These are phyloP conservation scores for Aspergillus bertholletiae DNA, from an alignment of 495 filamentous ascomycete species.

Conservation along the genomic window DNA sequence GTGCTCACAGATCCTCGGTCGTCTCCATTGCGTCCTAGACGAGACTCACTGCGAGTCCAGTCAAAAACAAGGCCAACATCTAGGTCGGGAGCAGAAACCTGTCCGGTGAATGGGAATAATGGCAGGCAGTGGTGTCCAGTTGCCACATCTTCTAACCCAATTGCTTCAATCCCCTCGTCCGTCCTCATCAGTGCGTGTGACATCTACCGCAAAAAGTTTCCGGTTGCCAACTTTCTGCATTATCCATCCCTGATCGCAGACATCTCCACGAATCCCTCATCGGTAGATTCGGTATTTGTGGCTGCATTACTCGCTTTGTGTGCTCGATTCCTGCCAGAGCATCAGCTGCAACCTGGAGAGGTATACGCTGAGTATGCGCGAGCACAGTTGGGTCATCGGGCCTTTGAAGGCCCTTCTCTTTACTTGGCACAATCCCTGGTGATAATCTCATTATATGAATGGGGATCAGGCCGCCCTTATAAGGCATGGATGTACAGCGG, in stretches of 20 bases:
- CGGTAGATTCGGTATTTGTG: conserved; percentile 40
- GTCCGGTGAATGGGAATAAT: background rate
- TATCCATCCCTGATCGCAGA: conserved; percentile 42
- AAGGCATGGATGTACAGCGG: conserved; percentile 48
- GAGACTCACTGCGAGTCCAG: background rate
- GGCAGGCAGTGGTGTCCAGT: background rate
- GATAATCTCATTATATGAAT: conserved; percentile 44
- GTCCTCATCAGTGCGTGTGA: conserved; percentile 38
- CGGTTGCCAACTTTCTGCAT: conserved; percentile 41
- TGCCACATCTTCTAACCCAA: conserved; percentile 14
- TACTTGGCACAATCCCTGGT: conserved; percentile 41
- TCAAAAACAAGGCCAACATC: background rate
- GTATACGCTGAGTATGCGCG: conserved; percentile 38
- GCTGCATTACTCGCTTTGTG: conserved; percentile 39
- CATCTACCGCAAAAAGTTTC: conserved; percentile 41
- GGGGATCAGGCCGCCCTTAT: conserved; percentile 41
- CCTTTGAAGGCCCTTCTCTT: conserved; percentile 39
- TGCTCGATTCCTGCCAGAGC: conserved; percentile 33
- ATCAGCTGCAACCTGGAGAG: conserved; percentile 27
- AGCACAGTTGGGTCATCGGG: conserved; percentile 31
- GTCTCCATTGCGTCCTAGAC: conserved; percentile 4
- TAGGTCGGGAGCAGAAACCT: conserved; percentile 2
- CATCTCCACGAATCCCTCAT: conserved; percentile 28
- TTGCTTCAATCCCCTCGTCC: conserved; percentile 24
- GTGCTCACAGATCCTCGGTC: conserved; percentile 31